Evolutionary conservation across 805 yeast genomes (phyloP).

Genomic region (Ascoidea asiatica): DNA sequence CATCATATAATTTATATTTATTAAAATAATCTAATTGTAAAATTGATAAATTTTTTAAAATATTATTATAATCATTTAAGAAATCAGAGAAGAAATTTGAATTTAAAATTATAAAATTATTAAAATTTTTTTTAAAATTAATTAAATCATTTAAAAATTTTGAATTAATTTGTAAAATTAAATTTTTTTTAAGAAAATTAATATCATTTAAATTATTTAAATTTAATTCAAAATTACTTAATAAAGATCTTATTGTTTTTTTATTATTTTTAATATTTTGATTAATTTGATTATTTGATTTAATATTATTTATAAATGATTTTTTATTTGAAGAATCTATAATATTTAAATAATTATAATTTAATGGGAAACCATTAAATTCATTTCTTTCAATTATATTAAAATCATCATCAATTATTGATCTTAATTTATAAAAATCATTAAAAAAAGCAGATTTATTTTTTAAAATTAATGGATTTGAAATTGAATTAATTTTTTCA

Average conservation of each 20-base stretch:
- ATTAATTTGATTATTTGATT: too few species aligned
- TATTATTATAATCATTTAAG: slow-evolving; percentile 2
- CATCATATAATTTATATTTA: slow-evolving; percentile 7
- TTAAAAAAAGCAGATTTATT: background rate
- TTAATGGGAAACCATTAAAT: background rate
- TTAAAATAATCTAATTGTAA: slow-evolving; percentile 6
- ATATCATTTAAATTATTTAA: slow-evolving; percentile 8
- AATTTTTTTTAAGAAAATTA: slow-evolving; percentile 6
- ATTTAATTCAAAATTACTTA: slow-evolving; percentile 8
- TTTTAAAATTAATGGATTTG: background rate
- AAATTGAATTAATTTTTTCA: too few species aligned
- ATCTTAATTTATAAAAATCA: background rate
- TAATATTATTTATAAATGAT: background rate
- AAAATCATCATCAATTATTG: too few species aligned
- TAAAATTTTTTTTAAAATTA: slow-evolving; percentile 2
- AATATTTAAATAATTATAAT: too few species aligned
- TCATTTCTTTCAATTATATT: background rate
- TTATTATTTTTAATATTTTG: too few species aligned
- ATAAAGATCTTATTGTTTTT: slow-evolving; percentile 3
- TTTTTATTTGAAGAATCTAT: background rate
- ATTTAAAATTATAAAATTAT: slow-evolving; percentile 3
- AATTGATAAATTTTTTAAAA: slow-evolving; percentile 1
- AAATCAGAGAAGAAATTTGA: too few species aligned
- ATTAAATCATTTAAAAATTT: slow-evolving; percentile 6
- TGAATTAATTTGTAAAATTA: slow-evolving; percentile 6